Conservation (phyloP, 192 early-diverging fungal species). For the Irineochytrium annulatum region DNA sequence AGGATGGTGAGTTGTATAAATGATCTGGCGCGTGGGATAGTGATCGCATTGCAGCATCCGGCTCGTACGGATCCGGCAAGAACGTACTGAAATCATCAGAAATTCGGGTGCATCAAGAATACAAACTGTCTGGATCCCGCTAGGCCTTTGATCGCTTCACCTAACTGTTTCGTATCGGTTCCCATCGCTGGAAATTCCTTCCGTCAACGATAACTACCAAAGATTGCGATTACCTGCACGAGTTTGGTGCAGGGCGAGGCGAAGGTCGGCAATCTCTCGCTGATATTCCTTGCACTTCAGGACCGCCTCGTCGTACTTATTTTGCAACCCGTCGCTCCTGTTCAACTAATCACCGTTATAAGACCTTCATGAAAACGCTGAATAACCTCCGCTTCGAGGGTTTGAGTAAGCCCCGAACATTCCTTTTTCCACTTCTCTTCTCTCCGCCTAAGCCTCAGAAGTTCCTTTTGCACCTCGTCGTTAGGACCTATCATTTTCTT, state of each 20-base stretch:
- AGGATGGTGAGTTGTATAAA: not conserved
- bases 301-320: constrained; percentile 31
- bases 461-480: constrained; percentile 42
- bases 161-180: not conserved
- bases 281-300: constrained; percentile 41
- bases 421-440: constrained; percentile 48
- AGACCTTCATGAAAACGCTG: not conserved
- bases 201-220: not conserved
- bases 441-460: constrained; percentile 27
- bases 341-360: constrained; percentile 26
- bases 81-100: not conserved
- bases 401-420: constrained; percentile 47
- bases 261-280: constrained; percentile 43
- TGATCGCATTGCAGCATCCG: not conserved
- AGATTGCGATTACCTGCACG: constrained; percentile 13
- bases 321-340: constrained; percentile 35
- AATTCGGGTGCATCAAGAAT: not conserved
- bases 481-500: constrained; percentile 44
- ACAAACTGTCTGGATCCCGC: not conserved
- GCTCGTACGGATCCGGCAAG: not conserved
- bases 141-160: not conserved
- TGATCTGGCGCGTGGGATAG: not conserved
- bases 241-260: constrained; percentile 42
- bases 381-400: constrained; percentile 43
- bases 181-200: not conserved